Evolutionary conservation across 805 yeast genomes (phyloP), one percentile per base, ranked within the genome.

Genomic region (Nakazawaea wickerhamii): DNA sequence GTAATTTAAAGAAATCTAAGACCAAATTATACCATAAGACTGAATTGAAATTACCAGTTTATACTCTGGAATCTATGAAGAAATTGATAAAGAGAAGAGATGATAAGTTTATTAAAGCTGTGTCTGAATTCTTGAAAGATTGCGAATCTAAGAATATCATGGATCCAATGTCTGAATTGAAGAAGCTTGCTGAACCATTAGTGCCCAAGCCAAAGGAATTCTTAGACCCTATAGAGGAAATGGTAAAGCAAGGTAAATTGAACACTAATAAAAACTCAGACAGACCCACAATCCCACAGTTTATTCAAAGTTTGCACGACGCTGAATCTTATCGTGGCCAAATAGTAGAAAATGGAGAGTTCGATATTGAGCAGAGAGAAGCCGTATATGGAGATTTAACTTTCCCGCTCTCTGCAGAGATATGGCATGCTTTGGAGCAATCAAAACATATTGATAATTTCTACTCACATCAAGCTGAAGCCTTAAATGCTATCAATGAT

Each of bases 381-480:
- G 79, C 93, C 0, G 45, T 52, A 3, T 78, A 59, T 50, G 68
- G 60, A 14, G 63, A 65, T 10, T 46, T 77, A 44, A 54, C 67
- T 35, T 67, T 67, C 52, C 65, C 64, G 26, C 50, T 77, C n/a
- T 65, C 85, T 0, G 76, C 72, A 20, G 74, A 73, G 17, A 67
- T 81, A 5, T 57, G 64, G 28, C 64, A 66, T 7, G 84, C 85
- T 0, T 59, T 88, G 11, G 61, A 66, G 34, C 63, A 67, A 7
- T 59, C 67, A 8, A 71, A 70, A 46, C 71, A 71, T 1, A 71
- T 79, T 8, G 67, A 71, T 1, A 56, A 64, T 5, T 72, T 91
- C 27, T 93, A 88, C 58, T 58, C 77, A 0, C 99, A 93, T 62
- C 99, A 93, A 58, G 77, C 84, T 1, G 73, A 75, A 39, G 97